phyloP scores from a whole-genome alignment of 257 asterid genomes.

The Oldenlandia corymbosa region DNA sequence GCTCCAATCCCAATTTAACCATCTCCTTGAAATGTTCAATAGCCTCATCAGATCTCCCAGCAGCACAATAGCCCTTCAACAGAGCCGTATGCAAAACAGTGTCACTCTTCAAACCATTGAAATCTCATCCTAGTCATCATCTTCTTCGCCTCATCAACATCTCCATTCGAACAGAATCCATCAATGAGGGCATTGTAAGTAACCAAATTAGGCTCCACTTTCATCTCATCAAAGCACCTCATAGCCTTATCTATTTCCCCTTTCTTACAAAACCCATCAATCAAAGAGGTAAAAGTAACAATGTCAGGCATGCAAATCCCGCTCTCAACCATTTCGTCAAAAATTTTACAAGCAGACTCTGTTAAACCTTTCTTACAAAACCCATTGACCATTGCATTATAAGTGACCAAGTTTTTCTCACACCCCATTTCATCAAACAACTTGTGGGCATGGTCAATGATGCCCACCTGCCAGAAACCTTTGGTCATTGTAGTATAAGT shows the following conservation, averaged over 20 bases:
- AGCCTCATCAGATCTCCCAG: conserved; percentile 39
- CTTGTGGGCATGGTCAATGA: conserved; percentile 35
- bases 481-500: conserved; percentile 38
- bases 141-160: conserved; percentile 38
- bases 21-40: conserved; percentile 41
- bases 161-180: conserved; percentile 45
- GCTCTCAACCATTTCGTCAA: conserved; percentile 25
- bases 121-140: conserved; percentile 44
- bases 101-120: conserved; percentile 34
- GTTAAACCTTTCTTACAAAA: conserved; percentile 39
- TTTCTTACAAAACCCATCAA: conserved; percentile 42
- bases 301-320: conserved; percentile 34
- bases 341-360: conserved; percentile 26
- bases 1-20: conserved; percentile 30
- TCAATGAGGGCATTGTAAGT: conserved; percentile 45
- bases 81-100: conserved; percentile 38
- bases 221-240: conserved; percentile 31
- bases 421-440: conserved; percentile 42
- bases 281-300: conserved; percentile 36
- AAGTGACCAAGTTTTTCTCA: conserved; percentile 31
- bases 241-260: conserved; percentile 31
- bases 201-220: conserved; percentile 32
- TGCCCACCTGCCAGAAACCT: conserved; percentile 41
- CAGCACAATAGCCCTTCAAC: conserved; percentile 43
- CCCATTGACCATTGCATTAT: conserved; percentile 35